Base-by-base conservation (phyloP, 2,329 filamentous ascomycete species). In the Dothideomycetidae sp. region DNA sequence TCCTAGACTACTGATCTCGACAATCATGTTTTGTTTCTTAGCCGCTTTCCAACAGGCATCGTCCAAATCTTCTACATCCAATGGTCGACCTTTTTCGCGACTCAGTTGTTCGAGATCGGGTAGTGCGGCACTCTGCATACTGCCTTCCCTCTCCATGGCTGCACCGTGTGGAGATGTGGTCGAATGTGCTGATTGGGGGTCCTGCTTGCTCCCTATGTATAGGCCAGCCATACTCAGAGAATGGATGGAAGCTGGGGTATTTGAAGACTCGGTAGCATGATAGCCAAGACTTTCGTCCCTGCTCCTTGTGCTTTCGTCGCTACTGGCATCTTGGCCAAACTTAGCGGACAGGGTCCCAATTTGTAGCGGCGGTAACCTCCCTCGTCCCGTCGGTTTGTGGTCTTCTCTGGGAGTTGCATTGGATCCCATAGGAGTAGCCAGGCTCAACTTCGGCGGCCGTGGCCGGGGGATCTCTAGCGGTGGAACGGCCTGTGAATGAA, bases 41-140 rank as follows among this genome's bases (percentile, higher is more conserved):
- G 88, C 90, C 36, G 92, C 86, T 54, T 81, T 76, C 90, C 90
- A 98, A 13, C 84, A 85, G 45, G 93, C 82, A 51, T 94, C 86
- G 53, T 96, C 88, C 33, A 98, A 63, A 48, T 96, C 88, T 50
- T 94, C 88, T 3, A 93, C 88, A 57, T 98, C 90, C 28, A 88
- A 63, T 15, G 78, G 81, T 45, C 82, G 71, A 21, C 85, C 84
- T 58, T 80, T 86, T 48, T 93, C 85, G 29, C 90, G 57, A 36
- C 74, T 81, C 50, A 93, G 60, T 57, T 88, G 78, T 47, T 92
- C 84, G 41, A 94, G 76, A 50, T 78, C 73, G 2, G 74, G 76
- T 43, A 86, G 69, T 28, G 36, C 30, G 15, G 30, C 5, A 10
- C 17, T 64, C 50, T 83, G 81, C 58, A 81, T 70, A 53, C 83